phyloP scores from a whole-genome alignment of 306 rosid genomes.

The Cicer bijugum region DNA sequence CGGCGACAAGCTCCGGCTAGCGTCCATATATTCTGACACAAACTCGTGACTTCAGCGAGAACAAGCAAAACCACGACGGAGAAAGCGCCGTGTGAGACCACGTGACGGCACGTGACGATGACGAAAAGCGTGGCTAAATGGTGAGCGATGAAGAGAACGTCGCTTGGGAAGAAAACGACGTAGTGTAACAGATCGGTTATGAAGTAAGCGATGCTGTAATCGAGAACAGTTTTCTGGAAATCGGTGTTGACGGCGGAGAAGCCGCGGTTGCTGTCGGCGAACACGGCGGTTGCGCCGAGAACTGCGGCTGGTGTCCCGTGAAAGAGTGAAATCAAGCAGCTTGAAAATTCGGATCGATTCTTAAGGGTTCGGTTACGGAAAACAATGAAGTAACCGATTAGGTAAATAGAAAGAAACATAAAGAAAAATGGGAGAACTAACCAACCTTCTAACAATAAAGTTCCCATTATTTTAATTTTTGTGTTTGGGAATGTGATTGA shows the following conservation, averaged over 20 bases:
- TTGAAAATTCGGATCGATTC: constrained; percentile 82
- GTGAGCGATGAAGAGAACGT: constrained; percentile 84
- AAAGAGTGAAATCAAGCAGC: constrained; percentile 74
- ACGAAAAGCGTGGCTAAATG: constrained; percentile 91
- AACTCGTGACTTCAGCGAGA: constrained; percentile 84
- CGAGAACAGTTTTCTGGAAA: constrained; percentile 67
- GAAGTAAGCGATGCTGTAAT: constrained; percentile 88
- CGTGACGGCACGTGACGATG: constrained; percentile 78
- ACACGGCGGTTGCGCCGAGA: constrained; percentile 55
- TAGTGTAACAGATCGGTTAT: constrained; percentile 80
- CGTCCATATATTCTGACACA: constrained; percentile 88
- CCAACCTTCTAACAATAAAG: not conserved
- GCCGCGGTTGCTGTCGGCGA: constrained; percentile 52
- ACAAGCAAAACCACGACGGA: constrained; percentile 63
- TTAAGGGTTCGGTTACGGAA: constrained; percentile 72
- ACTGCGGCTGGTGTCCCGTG: constrained; percentile 89
- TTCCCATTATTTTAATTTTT: constrained; percentile 18
- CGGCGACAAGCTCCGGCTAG: constrained; percentile 58
- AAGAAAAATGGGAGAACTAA: constrained; percentile 52
- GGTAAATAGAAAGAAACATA: constrained; percentile 58
- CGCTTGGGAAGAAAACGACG: constrained; percentile 66
- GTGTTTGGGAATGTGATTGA: not conserved
- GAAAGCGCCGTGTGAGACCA: constrained; percentile 70
- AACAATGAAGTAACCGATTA: constrained; percentile 61
- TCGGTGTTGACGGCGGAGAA: constrained; percentile 66